phyloP scores from a whole-genome alignment of 768 basidiomycete species.

The Boletus tomentosulus region DNA sequence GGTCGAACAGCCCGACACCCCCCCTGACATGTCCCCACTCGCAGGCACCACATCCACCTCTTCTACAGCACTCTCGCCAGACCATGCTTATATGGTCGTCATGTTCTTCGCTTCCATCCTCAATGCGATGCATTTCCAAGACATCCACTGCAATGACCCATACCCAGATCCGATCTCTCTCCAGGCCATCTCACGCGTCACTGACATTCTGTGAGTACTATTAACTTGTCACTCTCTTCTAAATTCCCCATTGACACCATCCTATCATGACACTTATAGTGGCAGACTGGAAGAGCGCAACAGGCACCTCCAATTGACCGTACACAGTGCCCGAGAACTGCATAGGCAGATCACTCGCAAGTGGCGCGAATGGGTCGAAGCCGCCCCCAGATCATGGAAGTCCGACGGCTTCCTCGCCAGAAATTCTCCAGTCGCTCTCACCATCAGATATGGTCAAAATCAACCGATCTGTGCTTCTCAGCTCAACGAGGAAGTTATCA shows the following conservation, averaged over 20 bases:
- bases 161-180: neutral
- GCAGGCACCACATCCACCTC: neutral
- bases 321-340: neutral
- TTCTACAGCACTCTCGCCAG: neutral
- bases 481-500: neutral
- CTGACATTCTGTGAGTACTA: neutral
- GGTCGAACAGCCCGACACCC: no score
- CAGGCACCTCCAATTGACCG: neutral
- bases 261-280: neutral
- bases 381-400: neutral
- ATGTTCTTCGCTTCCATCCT: neutral
- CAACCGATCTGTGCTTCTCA: neutral
- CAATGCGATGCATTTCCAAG: neutral
- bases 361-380: neutral
- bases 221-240: neutral
- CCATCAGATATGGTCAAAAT: slow-evolving; percentile 8
- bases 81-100: neutral
- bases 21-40: neutral
- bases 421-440: slow-evolving; percentile 1
- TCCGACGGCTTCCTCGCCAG: neutral
- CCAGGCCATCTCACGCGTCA: neutral
- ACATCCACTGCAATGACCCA: neutral
- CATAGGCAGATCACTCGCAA: no score
- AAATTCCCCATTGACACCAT: no score
- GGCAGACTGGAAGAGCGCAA: neutral